Evolutionary conservation across 768 basidiomycete genomes (phyloP).

Genomic region (Suillus americanus): DNA sequence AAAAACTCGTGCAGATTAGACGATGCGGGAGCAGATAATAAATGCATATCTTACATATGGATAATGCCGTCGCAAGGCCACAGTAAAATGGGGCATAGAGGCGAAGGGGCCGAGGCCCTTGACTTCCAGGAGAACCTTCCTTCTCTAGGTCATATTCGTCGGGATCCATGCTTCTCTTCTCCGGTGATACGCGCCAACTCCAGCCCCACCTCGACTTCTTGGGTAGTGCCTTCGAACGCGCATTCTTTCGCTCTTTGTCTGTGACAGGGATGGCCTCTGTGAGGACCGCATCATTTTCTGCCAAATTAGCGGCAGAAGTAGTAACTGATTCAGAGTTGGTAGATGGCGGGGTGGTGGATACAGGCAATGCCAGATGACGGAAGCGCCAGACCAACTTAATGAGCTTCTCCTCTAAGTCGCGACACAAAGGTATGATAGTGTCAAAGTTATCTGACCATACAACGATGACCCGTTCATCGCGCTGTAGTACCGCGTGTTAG

Average conservation of each 20-base stretch:
- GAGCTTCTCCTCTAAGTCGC: conserved; percentile 73
- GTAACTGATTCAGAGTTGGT: conserved; percentile 42
- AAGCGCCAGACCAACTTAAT: conserved; percentile 78
- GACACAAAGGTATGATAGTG: conserved; percentile 66
- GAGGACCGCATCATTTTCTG: conserved; percentile 34
- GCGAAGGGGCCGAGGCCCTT: conserved; percentile 46
- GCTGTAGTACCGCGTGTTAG: conserved; percentile 37
- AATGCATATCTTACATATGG: conserved; percentile 51
- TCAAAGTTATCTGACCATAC: conserved; percentile 86
- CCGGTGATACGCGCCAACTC: conserved; percentile 44
- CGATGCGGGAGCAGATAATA: conserved; percentile 1
- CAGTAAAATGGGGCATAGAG: conserved; percentile 74
- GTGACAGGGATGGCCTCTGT: conserved; percentile 22
- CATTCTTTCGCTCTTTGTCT: conserved; percentile 13
- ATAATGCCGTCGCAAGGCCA: conserved; percentile 62
- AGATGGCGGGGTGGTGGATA: conserved; percentile 17
- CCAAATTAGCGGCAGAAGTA: conserved; percentile 53
- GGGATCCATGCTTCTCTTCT: conserved; percentile 17
- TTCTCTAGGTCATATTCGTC: conserved; percentile 54
- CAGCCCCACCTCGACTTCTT: conserved; percentile 29
- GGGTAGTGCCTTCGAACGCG: neutral
- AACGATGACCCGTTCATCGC: conserved; percentile 78
- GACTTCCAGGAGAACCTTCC: conserved; percentile 30
- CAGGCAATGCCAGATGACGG: conserved; percentile 29
- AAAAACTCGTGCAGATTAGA: conserved; percentile 52